Percentiles rank a stretch among this genome's conserved stretches.
phyloP scores from a whole-genome alignment of 371 early-diverging fungal genomes.

The Rhizomucor miehei region DNA sequence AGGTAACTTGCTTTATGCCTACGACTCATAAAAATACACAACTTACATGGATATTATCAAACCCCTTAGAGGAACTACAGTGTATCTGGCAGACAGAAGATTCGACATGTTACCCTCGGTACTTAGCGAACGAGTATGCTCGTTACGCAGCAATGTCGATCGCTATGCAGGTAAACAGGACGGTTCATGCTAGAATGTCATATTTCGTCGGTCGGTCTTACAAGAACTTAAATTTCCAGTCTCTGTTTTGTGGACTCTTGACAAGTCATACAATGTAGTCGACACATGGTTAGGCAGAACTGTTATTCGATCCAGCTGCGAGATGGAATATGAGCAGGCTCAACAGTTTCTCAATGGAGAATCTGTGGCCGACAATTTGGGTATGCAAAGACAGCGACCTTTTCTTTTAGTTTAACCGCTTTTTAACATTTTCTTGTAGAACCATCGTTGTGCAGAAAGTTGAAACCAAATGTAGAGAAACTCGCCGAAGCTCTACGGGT shows the following conservation, averaged over 20 bases:
- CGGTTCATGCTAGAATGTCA: background rate
- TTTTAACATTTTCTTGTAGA: slow-evolving; percentile 15
- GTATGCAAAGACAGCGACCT: slow-evolving; percentile 11
- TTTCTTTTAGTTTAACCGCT: background rate
- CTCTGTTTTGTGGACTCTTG: slow-evolving; percentile 74
- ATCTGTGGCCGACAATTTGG: slow-evolving; percentile 43
- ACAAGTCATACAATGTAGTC: slow-evolving; percentile 45
- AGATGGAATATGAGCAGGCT: slow-evolving; percentile 94
- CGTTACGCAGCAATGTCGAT: slow-evolving; percentile 76
- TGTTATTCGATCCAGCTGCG: slow-evolving; percentile 77
- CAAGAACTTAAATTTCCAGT: too few relatives aligned
- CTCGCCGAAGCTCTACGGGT: slow-evolving; percentile 59
- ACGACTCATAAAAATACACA: too few relatives aligned
- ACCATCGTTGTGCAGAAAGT: slow-evolving; percentile 37
- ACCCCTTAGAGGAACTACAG: slow-evolving; percentile 83
- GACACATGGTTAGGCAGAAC: slow-evolving; percentile 77
- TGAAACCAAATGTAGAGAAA: slow-evolving; percentile 48
- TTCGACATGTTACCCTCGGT: slow-evolving; percentile 98
- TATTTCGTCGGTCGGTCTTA: too few relatives aligned
- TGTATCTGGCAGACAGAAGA: slow-evolving; percentile 88
- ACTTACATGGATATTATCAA: background rate
- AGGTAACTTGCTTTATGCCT: slow-evolving; percentile 27
- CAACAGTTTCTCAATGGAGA: slow-evolving; percentile 77
- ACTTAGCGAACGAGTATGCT: slow-evolving; percentile 87
- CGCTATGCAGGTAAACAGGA: slow-evolving; percentile 66